These are phyloP conservation scores for Candida xiaguanensis DNA, from an alignment of 805 yeast species.

Conservation along the genomic window DNA sequence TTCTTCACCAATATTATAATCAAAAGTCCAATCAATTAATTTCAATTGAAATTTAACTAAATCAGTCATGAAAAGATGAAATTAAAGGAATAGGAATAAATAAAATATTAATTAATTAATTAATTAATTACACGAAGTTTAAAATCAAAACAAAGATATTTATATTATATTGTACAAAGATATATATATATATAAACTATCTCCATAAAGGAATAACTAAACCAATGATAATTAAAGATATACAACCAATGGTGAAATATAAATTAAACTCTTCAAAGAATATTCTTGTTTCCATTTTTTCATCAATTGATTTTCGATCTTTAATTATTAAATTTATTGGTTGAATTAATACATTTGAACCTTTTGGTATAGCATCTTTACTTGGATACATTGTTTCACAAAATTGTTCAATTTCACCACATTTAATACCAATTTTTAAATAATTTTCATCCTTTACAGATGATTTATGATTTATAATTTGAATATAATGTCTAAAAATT, in stretches of 20 bases:
- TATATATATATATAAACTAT: neutral
- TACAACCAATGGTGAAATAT: slow-evolving; percentile 2
- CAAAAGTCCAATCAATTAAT: slow-evolving; percentile 11
- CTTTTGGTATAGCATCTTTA: slow-evolving; percentile 49
- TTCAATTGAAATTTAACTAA: slow-evolving; percentile 10
- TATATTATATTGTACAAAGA: neutral
- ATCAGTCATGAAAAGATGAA: neutral
- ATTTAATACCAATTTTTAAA: slow-evolving; percentile 73
- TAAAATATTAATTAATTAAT: neutral
- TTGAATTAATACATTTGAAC: slow-evolving; percentile 35
- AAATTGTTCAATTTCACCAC: slow-evolving; percentile 87
- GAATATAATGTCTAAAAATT: slow-evolving; percentile 73
- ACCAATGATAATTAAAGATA: neutral
- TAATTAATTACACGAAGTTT: slow-evolving; percentile 1
- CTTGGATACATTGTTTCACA: slow-evolving; percentile 73
- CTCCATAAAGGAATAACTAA: no score
- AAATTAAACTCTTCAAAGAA: slow-evolving; percentile 8
- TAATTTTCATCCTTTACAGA: slow-evolving; percentile 83
- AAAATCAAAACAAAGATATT: neutral
- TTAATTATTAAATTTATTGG: slow-evolving; percentile 34
- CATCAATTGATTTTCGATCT: slow-evolving; percentile 40
- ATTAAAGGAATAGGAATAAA: neutral
- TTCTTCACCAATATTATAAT: slow-evolving; percentile 12
- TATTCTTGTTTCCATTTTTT: slow-evolving; percentile 11
- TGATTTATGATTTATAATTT: slow-evolving; percentile 74